Evolutionary conservation across 2,329 filamentous ascomycete species (phyloP), one percentile per base, ranked within the genome.

Genomic region (Monilinia vaccinii-corymbosi): DNA sequence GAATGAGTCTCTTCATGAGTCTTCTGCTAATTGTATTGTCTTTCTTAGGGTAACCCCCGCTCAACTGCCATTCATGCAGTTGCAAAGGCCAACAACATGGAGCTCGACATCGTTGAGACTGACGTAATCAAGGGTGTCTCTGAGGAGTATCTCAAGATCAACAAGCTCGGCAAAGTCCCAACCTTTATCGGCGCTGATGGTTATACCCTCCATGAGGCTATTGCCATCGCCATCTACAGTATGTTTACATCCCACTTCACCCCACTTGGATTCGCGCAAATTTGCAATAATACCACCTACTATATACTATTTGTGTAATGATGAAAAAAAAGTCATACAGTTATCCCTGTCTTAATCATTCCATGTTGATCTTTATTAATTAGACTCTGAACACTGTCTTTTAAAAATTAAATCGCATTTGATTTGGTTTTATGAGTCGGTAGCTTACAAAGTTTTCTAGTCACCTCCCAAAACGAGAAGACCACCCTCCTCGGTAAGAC

Each of bases 391-490:
- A 77, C 75, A 75, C 70, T 66, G 71, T 69, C 64, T 68, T 68
- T 68, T 60, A 28, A 61, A 60, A 47, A 60, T 59, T 45, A 25
- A 50, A 50, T 60, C 42, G 58, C 6, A 45, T 61, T 58, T 56
- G 34, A 64, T 60, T 53, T 55, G 63, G 31, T 61, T 56, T 47
- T 51, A 55, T 48, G 55, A 48, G 61, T 38, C 58, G 60, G 42
- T 31, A 55, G 61, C 66, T 69, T 61, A 70, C 62, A 62, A 61
- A 63, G 2, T 44, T 67, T 62, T 63, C 64, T 73, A 97, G 94
- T 99, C 75, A 91, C 94, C 72, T 97, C 94, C 71, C 94, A 99
- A 81, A 99, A 99, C 78, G 94, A 97, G 87, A 97, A 97, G 88
- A 99, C 94, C 72, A 95, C 91, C 70, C 91, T 99, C 68, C 86